These are phyloP conservation scores for Talaromyces funiculosus DNA, from an alignment of 2,329 filamentous ascomycete genomes.

Conservation along the genomic window DNA sequence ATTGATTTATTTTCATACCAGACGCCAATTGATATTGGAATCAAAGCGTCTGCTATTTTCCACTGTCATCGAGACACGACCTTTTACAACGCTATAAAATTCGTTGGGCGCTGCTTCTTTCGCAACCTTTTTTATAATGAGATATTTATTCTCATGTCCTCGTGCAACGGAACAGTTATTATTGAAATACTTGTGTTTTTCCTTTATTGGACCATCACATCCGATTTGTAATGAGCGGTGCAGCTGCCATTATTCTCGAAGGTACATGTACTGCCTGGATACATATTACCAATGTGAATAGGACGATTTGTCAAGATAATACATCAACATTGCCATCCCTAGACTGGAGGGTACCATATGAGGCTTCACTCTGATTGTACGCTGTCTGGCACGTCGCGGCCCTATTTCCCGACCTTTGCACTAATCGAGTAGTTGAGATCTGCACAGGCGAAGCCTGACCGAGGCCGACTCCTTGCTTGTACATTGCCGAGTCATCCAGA, in stretches of 20 bases:
- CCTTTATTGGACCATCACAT: background rate
- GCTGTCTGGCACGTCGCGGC: no score
- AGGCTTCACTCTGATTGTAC: background rate
- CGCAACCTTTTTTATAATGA: background rate
- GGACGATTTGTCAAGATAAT: no score
- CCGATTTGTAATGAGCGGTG: constrained; percentile 23
- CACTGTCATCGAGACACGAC: background rate
- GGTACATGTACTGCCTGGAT: background rate
- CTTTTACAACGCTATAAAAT: background rate
- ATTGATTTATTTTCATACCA: background rate
- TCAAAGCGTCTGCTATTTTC: background rate
- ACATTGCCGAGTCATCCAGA: no score
- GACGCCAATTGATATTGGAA: background rate
- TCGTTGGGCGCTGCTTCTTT: no score
- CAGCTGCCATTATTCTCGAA: background rate
- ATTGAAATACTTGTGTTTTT: background rate
- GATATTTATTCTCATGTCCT: background rate
- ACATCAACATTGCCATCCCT: background rate
- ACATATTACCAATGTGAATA: background rate
- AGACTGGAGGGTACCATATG: background rate
- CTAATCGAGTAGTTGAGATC: no score
- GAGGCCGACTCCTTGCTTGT: no score
- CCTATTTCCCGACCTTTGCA: no score
- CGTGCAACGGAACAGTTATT: background rate
- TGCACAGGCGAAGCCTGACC: no score